These are phyloP conservation scores for Melocanna baccifera DNA, from an alignment of 176 grass and related monocot genomes.

Conservation along the genomic window DNA sequence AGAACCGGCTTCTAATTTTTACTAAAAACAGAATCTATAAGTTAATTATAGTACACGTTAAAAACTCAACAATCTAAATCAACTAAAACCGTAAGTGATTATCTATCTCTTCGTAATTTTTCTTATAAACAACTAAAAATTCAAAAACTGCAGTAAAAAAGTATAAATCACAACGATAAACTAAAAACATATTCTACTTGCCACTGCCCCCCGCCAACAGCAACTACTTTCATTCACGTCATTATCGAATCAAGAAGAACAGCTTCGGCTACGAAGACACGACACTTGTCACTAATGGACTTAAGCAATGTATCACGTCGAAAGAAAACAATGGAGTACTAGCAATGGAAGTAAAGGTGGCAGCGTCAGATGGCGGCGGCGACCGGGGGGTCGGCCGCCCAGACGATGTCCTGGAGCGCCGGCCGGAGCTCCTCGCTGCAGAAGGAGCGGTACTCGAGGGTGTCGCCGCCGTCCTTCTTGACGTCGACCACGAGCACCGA, in stretches of 20 bases:
- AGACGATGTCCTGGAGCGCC: constrained; percentile 68
- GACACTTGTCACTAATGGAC: constrained; percentile 8
- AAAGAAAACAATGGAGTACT: background rate
- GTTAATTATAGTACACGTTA: too few species aligned
- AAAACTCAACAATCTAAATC: too few species aligned
- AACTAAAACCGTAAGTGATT: too few species aligned
- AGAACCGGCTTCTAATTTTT: too few species aligned
- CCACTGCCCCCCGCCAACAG: constrained; percentile 1
- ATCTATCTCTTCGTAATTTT: too few species aligned
- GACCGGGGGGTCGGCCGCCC: constrained; percentile 30
- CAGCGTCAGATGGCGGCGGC: constrained; percentile 14
- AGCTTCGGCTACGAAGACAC: background rate
- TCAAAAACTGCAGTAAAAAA: too few species aligned
- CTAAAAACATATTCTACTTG: constrained; percentile 22
- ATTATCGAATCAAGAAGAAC: constrained; percentile 2
- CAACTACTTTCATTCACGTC: background rate
- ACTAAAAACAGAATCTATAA: too few species aligned
- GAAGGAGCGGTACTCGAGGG: constrained; percentile 76
- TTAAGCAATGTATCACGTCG: background rate
- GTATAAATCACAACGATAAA: too few species aligned
- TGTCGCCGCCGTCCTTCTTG: constrained; percentile 88
- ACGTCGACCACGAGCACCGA: constrained; percentile 87
- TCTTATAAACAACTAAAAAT: too few species aligned
- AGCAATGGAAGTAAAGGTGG: background rate
- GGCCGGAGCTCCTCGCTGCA: constrained; percentile 84